Evolutionary conservation across 768 basidiomycete genomes (phyloP).

Genomic region (Lactarius tabidus): DNA sequence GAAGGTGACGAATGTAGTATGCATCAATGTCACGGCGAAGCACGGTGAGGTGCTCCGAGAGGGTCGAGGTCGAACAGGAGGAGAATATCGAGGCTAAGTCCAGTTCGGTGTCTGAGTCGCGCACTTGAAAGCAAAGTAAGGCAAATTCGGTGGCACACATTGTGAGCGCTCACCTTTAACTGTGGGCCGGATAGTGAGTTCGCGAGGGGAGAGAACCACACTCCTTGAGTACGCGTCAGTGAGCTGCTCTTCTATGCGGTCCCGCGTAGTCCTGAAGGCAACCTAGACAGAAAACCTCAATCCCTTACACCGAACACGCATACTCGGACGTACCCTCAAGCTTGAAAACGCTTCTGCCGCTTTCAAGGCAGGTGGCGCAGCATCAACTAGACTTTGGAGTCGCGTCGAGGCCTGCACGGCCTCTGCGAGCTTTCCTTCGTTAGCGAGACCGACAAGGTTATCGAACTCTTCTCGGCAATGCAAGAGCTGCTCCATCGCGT

Average conservation of each 20-base stretch:
- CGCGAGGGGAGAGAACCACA: constrained; percentile 47
- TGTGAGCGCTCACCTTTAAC: constrained; percentile 45
- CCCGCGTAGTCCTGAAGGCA: constrained; percentile 49
- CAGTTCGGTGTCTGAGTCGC: constrained; percentile 49
- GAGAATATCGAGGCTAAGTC: constrained; percentile 52
- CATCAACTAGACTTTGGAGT: constrained; percentile 44
- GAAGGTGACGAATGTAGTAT: constrained; percentile 55
- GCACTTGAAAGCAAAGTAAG: constrained; percentile 41
- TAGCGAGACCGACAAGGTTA: constrained; percentile 43
- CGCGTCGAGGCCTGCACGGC: constrained; percentile 46
- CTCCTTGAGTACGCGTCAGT: constrained; percentile 62
- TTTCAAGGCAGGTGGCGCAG: constrained; percentile 48
- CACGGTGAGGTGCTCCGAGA: constrained; percentile 53
- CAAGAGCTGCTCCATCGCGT: constrained; percentile 53
- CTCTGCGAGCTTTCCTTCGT: constrained; percentile 58
- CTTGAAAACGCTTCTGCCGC: constrained; percentile 51
- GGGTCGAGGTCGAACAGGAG: constrained; percentile 51
- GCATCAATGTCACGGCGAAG: constrained; percentile 61
- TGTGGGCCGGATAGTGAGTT: constrained; percentile 47
- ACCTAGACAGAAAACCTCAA: constrained; percentile 38
- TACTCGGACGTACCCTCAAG: constrained; percentile 48
- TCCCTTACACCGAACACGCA: constrained; percentile 2
- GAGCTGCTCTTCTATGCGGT: constrained; percentile 67
- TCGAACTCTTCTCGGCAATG: constrained; percentile 48
- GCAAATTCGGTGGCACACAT: background rate